Evolutionary conservation across 2,329 filamentous ascomycete species (phyloP).

Genomic region (Fusarium multiceps): DNA sequence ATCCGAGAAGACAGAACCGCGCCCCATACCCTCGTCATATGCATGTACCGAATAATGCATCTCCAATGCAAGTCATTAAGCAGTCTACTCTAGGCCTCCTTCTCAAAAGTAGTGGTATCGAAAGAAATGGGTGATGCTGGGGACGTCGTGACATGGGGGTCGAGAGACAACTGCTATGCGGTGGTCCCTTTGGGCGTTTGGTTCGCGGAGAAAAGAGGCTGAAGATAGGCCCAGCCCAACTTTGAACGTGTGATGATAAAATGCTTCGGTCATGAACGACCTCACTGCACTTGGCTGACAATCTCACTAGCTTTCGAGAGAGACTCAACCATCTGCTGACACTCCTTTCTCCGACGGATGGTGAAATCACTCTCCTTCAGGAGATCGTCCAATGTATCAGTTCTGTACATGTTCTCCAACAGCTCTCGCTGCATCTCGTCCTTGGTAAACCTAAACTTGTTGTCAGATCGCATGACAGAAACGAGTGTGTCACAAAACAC

Average conservation of each 20-base stretch:
- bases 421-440: slow-evolving; percentile 99
- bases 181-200: slow-evolving; percentile 11
- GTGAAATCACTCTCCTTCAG: slow-evolving; percentile 99
- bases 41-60: slow-evolving; percentile 29
- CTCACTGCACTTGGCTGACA: slow-evolving; percentile 80
- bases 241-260: slow-evolving; percentile 30
- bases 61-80: slow-evolving; percentile 45
- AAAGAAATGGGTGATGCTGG: slow-evolving; percentile 47
- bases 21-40: slow-evolving; percentile 8
- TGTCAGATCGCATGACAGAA: slow-evolving; percentile 26
- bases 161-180: slow-evolving; percentile 21
- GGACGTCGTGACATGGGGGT: slow-evolving; percentile 25
- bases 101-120: slow-evolving; percentile 53
- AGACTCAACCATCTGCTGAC: slow-evolving; percentile 98
- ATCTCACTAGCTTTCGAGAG: slow-evolving; percentile 92
- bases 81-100: slow-evolving; percentile 51
- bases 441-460: slow-evolving; percentile 79
- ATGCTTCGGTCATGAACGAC: slow-evolving; percentile 16
- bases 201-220: slow-evolving; percentile 20
- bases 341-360: slow-evolving; percentile 93
- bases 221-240: slow-evolving; percentile 20
- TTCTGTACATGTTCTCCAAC: slow-evolving; percentile 96
- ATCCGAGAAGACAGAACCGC: slow-evolving; percentile 15
- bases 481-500: slow-evolving; percentile 52
- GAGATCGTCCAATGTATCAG: slow-evolving; percentile 88